Evolutionary conservation across 805 yeast species (phyloP), one percentile per base, ranked within the genome.

Genomic region (Ogataea corticis): DNA sequence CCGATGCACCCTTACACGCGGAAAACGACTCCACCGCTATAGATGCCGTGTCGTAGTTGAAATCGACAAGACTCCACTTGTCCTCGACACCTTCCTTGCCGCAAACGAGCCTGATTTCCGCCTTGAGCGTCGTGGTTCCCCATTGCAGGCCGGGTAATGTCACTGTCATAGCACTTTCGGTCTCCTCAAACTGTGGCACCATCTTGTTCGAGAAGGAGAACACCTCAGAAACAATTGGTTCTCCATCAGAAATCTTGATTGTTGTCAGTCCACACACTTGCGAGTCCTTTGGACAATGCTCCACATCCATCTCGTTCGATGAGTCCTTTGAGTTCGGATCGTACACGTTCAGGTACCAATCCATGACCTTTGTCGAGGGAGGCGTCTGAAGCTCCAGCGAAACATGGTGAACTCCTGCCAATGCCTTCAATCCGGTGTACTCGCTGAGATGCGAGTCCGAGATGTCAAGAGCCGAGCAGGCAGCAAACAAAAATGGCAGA

Each of bases 291-390:
- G 90, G 84, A 66, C 97, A 91, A 23, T 72, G 72, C 9, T 72
- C 68, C 7, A 69, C 61, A 3, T 55, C 59, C 10, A 67, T 64
- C 9, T 61, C 65, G 10, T 59, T 59, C 16, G 57, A 48, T 17
- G 64, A 58, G 27, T 64, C 50, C 28, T 68, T 58, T 27, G 65
- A 61, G n/a, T 74, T 62, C 0, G 77, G 68, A 37, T 79, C 81
- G 67, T 96, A 88, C 7, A 89, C 70, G 41, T 88, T 85, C 30
- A 91, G 51, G 57, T 74, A 80, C 91, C 96, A 87, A 2, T 78
- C 72, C 28, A 73, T 65, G 40, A 69, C 74, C 1, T 86, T 79
- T 27, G 64, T 67, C 11, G 92, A 77, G 1, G 99, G 98, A 14
- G 98, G 98, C 10, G 97, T 87, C 35, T 74, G 76, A 27, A 64